These are phyloP conservation scores for Periconia sp. DNA, from an alignment of 2,329 filamentous ascomycete species.

Conservation along the genomic window DNA sequence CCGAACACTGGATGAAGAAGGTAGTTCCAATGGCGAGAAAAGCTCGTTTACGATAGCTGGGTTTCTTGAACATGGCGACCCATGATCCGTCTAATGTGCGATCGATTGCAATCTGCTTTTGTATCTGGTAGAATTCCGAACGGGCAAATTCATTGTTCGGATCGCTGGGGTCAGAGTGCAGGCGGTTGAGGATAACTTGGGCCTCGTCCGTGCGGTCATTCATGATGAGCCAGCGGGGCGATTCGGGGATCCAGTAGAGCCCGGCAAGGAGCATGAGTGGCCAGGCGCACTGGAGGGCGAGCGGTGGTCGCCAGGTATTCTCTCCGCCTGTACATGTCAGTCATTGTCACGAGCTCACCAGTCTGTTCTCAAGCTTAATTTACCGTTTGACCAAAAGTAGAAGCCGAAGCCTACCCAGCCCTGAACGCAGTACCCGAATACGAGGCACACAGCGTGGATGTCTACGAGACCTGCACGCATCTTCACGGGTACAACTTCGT, in stretches of 20 bases:
- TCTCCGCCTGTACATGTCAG: slow-evolving; percentile 30
- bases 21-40: slow-evolving; percentile 31
- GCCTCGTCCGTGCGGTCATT: slow-evolving; percentile 68
- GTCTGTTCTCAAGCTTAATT: not conserved
- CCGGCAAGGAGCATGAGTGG: slow-evolving; percentile 52
- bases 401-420: slow-evolving; percentile 34
- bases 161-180: slow-evolving; percentile 64
- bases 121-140: slow-evolving; percentile 36
- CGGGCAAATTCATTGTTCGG: slow-evolving; percentile 29
- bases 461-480: slow-evolving; percentile 42
- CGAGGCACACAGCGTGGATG: slow-evolving; percentile 36
- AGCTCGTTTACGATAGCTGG: slow-evolving; percentile 32
- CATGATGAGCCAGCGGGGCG: slow-evolving; percentile 67
- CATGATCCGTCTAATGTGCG: slow-evolving; percentile 27
- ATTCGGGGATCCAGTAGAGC: slow-evolving; percentile 66
- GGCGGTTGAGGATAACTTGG: slow-evolving; percentile 62
- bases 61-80: slow-evolving; percentile 30
- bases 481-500: slow-evolving; percentile 38
- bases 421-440: slow-evolving; percentile 27
- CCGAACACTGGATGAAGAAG: slow-evolving; percentile 35
- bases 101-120: slow-evolving; percentile 36
- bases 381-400: slow-evolving; percentile 27
- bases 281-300: slow-evolving; percentile 57
- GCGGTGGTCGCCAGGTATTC: slow-evolving; percentile 53
- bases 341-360: not conserved